Evolutionary conservation across 164 flowering plant species (phyloP).

Genomic region (Hamamelis virginiana): DNA sequence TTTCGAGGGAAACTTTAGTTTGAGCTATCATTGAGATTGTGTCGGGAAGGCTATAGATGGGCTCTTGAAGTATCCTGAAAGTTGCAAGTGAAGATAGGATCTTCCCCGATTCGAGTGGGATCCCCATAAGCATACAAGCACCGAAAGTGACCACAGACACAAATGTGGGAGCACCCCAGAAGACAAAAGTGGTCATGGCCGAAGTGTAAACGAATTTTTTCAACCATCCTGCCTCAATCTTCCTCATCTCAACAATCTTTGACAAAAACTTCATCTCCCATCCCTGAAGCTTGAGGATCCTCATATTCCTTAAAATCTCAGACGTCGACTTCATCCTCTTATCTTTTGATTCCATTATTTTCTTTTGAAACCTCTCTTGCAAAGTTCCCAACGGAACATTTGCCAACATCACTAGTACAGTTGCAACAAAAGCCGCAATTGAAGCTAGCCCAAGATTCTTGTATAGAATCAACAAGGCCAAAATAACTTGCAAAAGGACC

Average conservation of each 20-base stretch:
- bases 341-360: constrained; percentile 56
- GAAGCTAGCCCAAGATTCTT: constrained; percentile 38
- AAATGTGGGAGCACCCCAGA: constrained; percentile 47
- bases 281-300: constrained; percentile 58
- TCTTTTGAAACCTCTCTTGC: constrained; percentile 39
- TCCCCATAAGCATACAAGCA: constrained; percentile 40
- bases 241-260: constrained; percentile 36
- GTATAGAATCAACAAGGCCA: constrained; percentile 42
- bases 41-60: constrained; percentile 49
- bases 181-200: constrained; percentile 33
- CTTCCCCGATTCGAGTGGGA: constrained; percentile 52
- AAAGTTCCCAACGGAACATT: constrained; percentile 45
- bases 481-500: constrained; percentile 31
- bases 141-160: constrained; percentile 50
- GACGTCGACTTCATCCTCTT: constrained; percentile 51
- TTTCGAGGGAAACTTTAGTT: constrained; percentile 55
- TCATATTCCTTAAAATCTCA: constrained; percentile 55
- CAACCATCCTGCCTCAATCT: constrained; percentile 41
- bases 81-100: constrained; percentile 54
- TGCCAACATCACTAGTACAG: constrained; percentile 34
- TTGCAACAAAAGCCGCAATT: constrained; percentile 32
- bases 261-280: constrained; percentile 64
- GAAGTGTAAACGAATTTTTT: constrained; percentile 34
- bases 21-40: constrained; percentile 40
- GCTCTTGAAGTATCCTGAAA: constrained; percentile 48